Evolutionary conservation across 345 rosid genomes (phyloP), one percentile per base, ranked within the genome.

Genomic region (Salix udensis): DNA sequence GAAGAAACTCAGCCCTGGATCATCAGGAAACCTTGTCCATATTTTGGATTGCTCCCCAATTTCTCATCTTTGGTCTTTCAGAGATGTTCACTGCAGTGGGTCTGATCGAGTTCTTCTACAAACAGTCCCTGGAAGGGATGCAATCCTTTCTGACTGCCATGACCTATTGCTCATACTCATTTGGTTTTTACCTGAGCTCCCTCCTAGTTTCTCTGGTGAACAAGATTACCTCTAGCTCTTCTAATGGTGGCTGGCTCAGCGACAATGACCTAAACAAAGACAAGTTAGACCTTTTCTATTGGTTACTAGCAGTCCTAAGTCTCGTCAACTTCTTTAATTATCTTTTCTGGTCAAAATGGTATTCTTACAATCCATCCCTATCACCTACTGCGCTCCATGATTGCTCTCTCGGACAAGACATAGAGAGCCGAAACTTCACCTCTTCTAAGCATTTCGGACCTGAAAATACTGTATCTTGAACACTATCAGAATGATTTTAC

Each of bases 1-100:
- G 97, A 76, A 81, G 88, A 0, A 72, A 44, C 15, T 64, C 79
- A 37, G 71, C 79, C 61, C 55, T 84, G 67, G 31, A 75, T 30
- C 58, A 70, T 39, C 72, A 77, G 18, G 66, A 67, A 79, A 85
- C 77, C 4, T 64, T 89, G 9, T 86, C 89, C 13, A 76, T 90
- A 69, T 88, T 92, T 68, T 92, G 97, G 93, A 86, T 90, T 50
- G 88, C 92, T 8, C 91, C 90, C 0, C 95, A 89, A 79, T 90
- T 85, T 73, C 67, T 87, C 28, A 86, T 92, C 67, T 92, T 92
- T 13, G 90, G 93, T 5, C 74, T 89, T 2, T 87, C 95, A 8
- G 87, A 90, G 74, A 90, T 89, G 93, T 89, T 92, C 79, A 89
- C 95, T 0, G 88, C 90, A 7, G 90, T 90, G 1, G 95, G 97